phyloP scores from a whole-genome alignment of 2,329 filamentous ascomycete genomes.

The Clarireedia monteithiana region DNA sequence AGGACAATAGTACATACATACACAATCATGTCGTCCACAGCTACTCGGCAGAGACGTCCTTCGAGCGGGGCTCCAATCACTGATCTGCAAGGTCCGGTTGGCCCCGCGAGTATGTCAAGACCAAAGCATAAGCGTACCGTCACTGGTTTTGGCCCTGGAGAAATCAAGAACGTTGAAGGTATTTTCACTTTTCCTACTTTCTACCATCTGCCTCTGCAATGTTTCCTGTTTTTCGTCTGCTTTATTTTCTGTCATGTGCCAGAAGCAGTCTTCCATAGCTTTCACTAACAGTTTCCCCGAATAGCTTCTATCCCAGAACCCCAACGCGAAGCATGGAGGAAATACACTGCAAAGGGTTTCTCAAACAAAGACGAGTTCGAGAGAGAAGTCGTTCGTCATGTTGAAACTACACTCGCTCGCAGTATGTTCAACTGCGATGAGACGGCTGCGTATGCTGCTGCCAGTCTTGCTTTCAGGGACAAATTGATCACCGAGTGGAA shows the following conservation, averaged over 20 bases:
- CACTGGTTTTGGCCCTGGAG: constrained; percentile 81
- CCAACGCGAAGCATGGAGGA: constrained; percentile 73
- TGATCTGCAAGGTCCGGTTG: constrained; percentile 78
- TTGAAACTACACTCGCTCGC: constrained; percentile 91
- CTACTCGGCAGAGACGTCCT: constrained; percentile 62
- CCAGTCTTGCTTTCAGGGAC: constrained; percentile 86
- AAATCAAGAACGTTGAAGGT: constrained; percentile 93
- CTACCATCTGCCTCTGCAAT: too few relatives aligned
- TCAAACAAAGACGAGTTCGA: constrained; percentile 75
- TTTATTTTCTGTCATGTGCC: not conserved
- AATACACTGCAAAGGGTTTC: constrained; percentile 59
- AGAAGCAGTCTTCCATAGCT: not conserved
- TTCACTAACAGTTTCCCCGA: not conserved
- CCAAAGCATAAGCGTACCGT: constrained; percentile 98
- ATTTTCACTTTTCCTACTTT: constrained; percentile 28
- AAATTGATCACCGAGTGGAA: constrained; percentile 95
- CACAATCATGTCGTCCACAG: not conserved
- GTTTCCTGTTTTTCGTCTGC: not conserved
- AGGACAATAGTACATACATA: not conserved
- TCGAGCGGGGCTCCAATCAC: constrained; percentile 77
- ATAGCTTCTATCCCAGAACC: constrained; percentile 75
- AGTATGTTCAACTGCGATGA: constrained; percentile 99
- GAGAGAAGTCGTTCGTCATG: constrained; percentile 81
- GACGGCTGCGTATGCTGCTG: constrained; percentile 81
- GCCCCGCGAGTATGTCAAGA: constrained; percentile 68